Evolutionary conservation across 768 basidiomycete species (phyloP), one percentile per base, ranked within the genome.

Genomic region (Naganishia friedmannii): DNA sequence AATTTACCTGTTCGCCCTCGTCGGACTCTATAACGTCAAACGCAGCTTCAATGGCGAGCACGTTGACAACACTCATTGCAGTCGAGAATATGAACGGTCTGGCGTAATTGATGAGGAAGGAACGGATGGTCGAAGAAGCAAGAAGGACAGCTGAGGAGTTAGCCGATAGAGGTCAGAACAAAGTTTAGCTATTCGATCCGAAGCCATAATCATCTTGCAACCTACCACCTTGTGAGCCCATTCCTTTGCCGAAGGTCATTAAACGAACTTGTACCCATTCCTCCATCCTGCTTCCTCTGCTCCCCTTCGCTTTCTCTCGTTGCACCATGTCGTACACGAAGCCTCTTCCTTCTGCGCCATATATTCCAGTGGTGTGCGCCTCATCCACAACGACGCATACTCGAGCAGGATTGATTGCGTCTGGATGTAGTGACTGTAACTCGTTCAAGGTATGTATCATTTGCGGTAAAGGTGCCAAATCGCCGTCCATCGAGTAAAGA

Each of bases 401-500:
- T 21, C 55, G 54, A 13, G 53, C 28, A 19, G 54, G 67, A 42
- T 53, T 67, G 57, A 72, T 48, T 28, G n/a, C 13, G 3, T 17
- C 7, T 90, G 87, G 29, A 84, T 88, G 76, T 90, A 90, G 2
- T 85, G 85, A 21, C 51, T 92, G 85, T 15, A 82, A 46, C 34
- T 73, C 65, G 54, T 92, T 87, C 53, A 92, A 75, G 3, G 85
- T 75, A 31, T 86, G 84, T 42, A 89, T 86, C 56, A 96, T 88
- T 53, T 86, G 86, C 19, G 66, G 66, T 32, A 98, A 83, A 0
- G 92, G 93, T 0, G 89, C 85, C 70, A 95, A 85, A 31, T 93
- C 95, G 17, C 95, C 95, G 74, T 98, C 95, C 95, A 98, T 98
- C 68, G 89, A 91, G 74, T 97, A 97, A 54, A 97, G 80, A 45